These are phyloP conservation scores for Suillus lakei DNA, from an alignment of 768 basidiomycete species.

Conservation along the genomic window DNA sequence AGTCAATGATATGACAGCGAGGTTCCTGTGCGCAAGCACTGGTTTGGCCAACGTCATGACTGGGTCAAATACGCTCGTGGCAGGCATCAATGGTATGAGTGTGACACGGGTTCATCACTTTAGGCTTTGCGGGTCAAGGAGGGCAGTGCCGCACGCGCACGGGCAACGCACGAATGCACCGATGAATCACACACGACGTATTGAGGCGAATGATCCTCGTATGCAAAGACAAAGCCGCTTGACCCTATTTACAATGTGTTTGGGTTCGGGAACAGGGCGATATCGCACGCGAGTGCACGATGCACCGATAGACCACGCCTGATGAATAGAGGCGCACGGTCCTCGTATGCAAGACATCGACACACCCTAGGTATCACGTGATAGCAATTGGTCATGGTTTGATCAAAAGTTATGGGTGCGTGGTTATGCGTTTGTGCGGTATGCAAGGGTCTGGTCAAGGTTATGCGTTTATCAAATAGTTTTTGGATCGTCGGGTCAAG, in stretches of 20 bases:
- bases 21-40: background rate
- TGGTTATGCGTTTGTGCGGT: too few relatives aligned
- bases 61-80: background rate
- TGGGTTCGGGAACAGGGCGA: background rate
- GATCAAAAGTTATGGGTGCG: too few relatives aligned
- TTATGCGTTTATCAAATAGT: too few relatives aligned
- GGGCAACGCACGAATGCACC: constrained; percentile 1
- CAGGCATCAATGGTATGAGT: background rate
- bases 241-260: background rate
- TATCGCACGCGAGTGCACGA: background rate
- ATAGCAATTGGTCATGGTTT: too few relatives aligned
- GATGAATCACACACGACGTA: background rate
- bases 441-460: too few relatives aligned
- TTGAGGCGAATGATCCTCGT: constrained; percentile 9
- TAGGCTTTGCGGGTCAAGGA: background rate
- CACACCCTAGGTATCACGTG: too few relatives aligned
- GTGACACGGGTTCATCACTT: background rate
- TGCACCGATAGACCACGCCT: background rate
- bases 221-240: constrained; percentile 10
- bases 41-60: background rate
- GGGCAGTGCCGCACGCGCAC: background rate
- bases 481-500: too few relatives aligned
- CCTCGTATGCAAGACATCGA: too few relatives aligned
- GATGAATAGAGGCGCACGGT: too few relatives aligned
- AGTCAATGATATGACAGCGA: background rate